Evolutionary conservation across 2,329 filamentous ascomycete species (phyloP).

Genomic region (Trichoderma afroharzianum): DNA sequence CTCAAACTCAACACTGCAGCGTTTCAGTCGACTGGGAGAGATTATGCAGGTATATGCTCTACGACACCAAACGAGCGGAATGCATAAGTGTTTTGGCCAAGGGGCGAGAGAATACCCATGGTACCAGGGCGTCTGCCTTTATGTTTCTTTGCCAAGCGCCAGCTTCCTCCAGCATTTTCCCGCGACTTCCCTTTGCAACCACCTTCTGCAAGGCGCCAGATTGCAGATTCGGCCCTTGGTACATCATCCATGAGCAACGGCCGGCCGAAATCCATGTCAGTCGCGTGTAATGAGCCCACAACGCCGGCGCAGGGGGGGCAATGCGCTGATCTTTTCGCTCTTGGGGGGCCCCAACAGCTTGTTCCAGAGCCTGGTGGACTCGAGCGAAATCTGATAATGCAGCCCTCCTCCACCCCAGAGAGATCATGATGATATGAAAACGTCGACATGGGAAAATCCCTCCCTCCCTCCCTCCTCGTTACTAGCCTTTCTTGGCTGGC

Average conservation of each 20-base stretch:
- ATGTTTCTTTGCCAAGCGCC: neutral
- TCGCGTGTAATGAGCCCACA: neutral
- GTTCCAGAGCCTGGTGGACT: neutral
- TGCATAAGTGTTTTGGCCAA: neutral
- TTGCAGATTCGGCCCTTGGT: constrained; percentile 1
- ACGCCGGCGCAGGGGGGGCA: neutral
- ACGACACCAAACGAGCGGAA: neutral
- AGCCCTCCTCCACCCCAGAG: neutral
- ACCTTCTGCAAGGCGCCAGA: neutral
- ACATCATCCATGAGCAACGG: neutral
- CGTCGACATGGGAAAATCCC: constrained; percentile 4
- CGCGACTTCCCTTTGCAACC: neutral
- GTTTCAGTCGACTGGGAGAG: neutral
- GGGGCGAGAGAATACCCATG: neutral
- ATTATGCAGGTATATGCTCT: neutral
- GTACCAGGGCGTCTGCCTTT: constrained; percentile 1
- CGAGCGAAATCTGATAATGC: neutral
- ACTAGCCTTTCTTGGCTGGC: neutral
- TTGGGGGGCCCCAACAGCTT: neutral
- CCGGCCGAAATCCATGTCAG: neutral
- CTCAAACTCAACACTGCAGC: neutral
- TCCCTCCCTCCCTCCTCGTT: neutral
- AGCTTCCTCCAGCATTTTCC: neutral
- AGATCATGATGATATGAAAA: neutral
- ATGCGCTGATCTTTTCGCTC: neutral